These are phyloP conservation scores for Trichophyton rubrum DNA, from an alignment of 2,329 filamentous ascomycete genomes.

Conservation along the genomic window DNA sequence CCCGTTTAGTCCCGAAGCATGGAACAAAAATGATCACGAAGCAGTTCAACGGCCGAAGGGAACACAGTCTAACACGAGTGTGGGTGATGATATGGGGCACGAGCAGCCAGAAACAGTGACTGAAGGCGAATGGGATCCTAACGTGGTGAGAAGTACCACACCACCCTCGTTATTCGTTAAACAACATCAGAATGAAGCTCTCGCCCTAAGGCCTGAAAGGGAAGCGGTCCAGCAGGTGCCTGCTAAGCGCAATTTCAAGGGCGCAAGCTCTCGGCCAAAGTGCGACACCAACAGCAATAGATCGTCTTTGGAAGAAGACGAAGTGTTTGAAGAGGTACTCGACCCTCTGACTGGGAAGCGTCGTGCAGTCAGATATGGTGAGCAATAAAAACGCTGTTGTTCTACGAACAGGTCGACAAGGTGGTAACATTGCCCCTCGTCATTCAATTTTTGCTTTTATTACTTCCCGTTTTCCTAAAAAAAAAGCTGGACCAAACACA, in stretches of 20 bases:
- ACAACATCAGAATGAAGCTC: not conserved
- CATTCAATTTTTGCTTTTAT: not conserved
- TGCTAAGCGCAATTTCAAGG: not conserved
- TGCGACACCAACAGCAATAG: not conserved
- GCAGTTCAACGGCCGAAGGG: not conserved
- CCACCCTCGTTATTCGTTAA: not conserved
- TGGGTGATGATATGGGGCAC: not conserved
- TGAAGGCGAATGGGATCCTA: not conserved
- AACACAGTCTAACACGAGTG: not conserved
- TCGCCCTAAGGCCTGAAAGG: not conserved
- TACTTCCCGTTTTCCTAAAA: no score
- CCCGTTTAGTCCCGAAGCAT: constrained; percentile 11
- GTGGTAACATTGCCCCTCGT: not conserved
- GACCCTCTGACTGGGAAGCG: constrained; percentile 15
- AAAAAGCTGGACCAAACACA: no score
- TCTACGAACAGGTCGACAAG: not conserved
- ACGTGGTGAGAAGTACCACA: not conserved
- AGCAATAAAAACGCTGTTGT: not conserved
- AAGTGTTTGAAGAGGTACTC: constrained; percentile 16
- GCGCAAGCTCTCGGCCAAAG: not conserved
- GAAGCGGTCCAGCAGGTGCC: not conserved
- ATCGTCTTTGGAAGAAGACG: constrained; percentile 14
- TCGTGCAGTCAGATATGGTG: constrained; percentile 13
- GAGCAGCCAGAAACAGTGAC: not conserved
- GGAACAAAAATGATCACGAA: not conserved